Evolutionary conservation across 225 moss, liverwort and hornwort genomes (phyloP).

Genomic region (Polytrichum formosum): DNA sequence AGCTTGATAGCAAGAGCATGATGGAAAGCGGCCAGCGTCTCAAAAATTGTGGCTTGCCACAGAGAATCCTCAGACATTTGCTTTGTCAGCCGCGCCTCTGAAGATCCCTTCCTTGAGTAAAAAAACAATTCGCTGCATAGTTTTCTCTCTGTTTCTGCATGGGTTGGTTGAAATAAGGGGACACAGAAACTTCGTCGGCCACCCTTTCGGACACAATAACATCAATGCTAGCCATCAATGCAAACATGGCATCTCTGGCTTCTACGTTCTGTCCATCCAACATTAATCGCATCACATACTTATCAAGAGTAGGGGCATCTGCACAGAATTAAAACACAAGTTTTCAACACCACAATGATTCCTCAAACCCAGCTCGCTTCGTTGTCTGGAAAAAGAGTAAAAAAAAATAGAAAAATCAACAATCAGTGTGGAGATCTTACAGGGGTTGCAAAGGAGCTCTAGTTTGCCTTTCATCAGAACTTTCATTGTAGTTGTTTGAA

Average conservation of each 20-base stretch:
- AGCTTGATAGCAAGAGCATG: slow-evolving; percentile 86
- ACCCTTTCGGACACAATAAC: too few relatives aligned
- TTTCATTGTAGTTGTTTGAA: not conserved
- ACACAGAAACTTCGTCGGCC: slow-evolving; percentile 42
- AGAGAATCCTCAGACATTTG: slow-evolving; percentile 41
- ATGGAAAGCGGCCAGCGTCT: slow-evolving; percentile 68
- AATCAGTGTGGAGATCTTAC: not conserved
- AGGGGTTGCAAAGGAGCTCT: not conserved
- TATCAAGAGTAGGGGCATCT: too few relatives aligned
- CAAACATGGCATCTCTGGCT: too few relatives aligned
- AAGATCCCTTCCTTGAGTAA: slow-evolving; percentile 69
- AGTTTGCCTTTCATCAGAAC: not conserved
- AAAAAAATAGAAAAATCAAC: not conserved
- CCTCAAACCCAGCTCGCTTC: too few relatives aligned
- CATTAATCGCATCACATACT: too few relatives aligned
- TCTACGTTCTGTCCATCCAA: too few relatives aligned
- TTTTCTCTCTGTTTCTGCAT: slow-evolving; percentile 68
- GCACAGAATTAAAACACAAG: too few relatives aligned
- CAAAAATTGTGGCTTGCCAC: slow-evolving; percentile 56
- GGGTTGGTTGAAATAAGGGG: slow-evolving; percentile 31
- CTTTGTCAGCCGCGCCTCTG: slow-evolving; percentile 53
- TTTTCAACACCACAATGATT: too few relatives aligned
- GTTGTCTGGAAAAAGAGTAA: too few relatives aligned
- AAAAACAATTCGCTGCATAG: slow-evolving; percentile 68
- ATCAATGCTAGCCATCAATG: too few relatives aligned